Evolutionary conservation across 2,329 filamentous ascomycete genomes (phyloP).

Genomic region (Pseudopithomyces chartarum): DNA sequence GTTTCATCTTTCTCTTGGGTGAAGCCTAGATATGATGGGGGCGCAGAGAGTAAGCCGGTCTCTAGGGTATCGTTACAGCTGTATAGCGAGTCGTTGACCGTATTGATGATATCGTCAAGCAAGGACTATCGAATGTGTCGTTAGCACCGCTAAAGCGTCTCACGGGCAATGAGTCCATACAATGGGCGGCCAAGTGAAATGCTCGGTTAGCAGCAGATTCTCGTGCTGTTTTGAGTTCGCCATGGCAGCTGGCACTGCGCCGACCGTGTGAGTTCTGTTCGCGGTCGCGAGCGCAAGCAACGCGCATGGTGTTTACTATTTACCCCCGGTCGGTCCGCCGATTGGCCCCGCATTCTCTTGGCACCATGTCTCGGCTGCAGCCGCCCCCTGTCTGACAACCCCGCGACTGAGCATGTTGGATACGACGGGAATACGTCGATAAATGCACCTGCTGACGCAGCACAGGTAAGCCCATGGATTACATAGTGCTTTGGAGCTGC

Average conservation of each 20-base stretch:
- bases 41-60: slow-evolving; percentile 74
- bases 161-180: slow-evolving; percentile 56
- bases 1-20: slow-evolving; percentile 51
- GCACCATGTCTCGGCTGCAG: neutral
- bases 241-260: slow-evolving; percentile 37
- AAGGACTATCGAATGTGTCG: slow-evolving; percentile 66
- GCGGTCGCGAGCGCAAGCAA: neutral
- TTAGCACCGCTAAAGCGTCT: neutral
- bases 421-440: neutral
- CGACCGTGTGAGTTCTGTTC: too few species aligned
- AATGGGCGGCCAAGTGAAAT: slow-evolving; percentile 91
- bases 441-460: neutral
- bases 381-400: neutral
- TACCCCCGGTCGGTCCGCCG: slow-evolving; percentile 4
- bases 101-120: slow-evolving; percentile 98
- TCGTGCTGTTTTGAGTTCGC: slow-evolving; percentile 52
- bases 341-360: slow-evolving; percentile 12
- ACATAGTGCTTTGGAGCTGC: neutral
- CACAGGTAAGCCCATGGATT: neutral
- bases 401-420: neutral
- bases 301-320: slow-evolving; percentile 11
- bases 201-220: slow-evolving; percentile 81
- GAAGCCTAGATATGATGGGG: slow-evolving; percentile 83
- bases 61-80: slow-evolving; percentile 88
- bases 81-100: slow-evolving; percentile 90